Evolutionary conservation across 1,139 yeast genomes (phyloP).

Genomic region (Barnettozyma hawaiiensis): DNA sequence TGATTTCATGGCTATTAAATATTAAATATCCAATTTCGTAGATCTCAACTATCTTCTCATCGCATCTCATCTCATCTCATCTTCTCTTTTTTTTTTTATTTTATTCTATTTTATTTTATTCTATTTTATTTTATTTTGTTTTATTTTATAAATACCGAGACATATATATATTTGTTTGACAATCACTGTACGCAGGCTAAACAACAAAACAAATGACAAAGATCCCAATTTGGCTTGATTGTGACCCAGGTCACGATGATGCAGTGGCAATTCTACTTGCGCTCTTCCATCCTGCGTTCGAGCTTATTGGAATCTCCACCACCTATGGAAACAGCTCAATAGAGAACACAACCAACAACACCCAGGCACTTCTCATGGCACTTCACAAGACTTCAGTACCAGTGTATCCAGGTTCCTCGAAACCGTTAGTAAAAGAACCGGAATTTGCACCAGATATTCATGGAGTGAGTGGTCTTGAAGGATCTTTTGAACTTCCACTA

Average conservation of each 20-base stretch:
- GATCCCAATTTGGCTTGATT: conserved; percentile 67
- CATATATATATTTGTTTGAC: too few relatives aligned
- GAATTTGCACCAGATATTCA: conserved; percentile 60
- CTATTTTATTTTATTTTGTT: too few relatives aligned
- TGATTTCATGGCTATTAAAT: too few relatives aligned
- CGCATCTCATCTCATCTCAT: too few relatives aligned
- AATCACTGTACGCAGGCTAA: too few relatives aligned
- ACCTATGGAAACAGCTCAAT: conserved; percentile 78
- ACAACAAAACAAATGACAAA: too few relatives aligned
- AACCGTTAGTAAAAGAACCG: conserved; percentile 49
- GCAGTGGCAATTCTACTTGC: conserved; percentile 70
- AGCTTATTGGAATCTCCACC: conserved; percentile 70
- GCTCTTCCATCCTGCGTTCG: conserved; percentile 50
- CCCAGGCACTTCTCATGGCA: conserved; percentile 61
- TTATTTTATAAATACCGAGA: too few relatives aligned
- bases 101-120: too few relatives aligned
- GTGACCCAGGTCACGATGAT: conserved; percentile 93
- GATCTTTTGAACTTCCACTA: conserved; percentile 52
- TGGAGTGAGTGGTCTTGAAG: conserved; percentile 73
- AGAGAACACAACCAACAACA: conserved; percentile 60
- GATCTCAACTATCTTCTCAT: too few relatives aligned
- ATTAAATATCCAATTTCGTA: too few relatives aligned
- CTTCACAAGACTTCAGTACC: conserved; percentile 43
- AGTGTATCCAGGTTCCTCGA: conserved; percentile 60
- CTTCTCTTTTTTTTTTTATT: too few relatives aligned